Conservation (phyloP, 306 rosid genomes). For the Sicyos edulis region DNA sequence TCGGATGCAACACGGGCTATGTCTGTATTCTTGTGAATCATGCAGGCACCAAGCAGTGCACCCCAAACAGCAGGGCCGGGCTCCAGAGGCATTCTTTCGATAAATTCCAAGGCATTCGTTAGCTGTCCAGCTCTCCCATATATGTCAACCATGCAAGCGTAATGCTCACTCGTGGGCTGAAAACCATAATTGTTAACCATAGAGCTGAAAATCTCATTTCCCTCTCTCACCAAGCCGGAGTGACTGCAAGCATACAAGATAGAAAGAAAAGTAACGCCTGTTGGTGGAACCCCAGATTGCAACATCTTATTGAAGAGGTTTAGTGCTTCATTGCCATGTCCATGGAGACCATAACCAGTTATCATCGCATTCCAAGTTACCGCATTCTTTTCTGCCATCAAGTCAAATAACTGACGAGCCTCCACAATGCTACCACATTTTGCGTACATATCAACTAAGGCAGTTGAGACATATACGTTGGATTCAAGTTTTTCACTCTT, state of each 20-base stretch:
- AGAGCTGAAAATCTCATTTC: conserved; percentile 56
- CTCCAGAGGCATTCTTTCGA: conserved; percentile 66
- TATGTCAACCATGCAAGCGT: conserved; percentile 97
- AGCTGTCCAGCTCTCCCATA: conserved; percentile 82
- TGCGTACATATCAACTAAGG: conserved; percentile 87
- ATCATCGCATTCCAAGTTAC: conserved; percentile 97
- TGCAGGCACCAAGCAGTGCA: conserved; percentile 84
- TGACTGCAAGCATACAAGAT: conserved; percentile 89
- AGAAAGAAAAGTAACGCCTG: conserved; percentile 69
- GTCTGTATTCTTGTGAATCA: conserved; percentile 67
- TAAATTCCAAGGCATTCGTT: conserved; percentile 66
- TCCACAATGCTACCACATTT: conserved; percentile 79
- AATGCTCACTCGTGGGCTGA: conserved; percentile 70
- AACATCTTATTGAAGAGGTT: conserved; percentile 65
- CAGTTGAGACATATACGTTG: conserved; percentile 68
- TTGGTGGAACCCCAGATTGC: conserved; percentile 47
- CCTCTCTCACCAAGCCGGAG: conserved; percentile 85
- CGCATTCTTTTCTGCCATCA: conserved; percentile 59
- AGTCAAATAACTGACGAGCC: conserved; percentile 66
- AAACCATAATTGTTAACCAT: conserved; percentile 63
- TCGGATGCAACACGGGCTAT: conserved; percentile 71
- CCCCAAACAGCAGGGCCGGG: conserved; percentile 94
- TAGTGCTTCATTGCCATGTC: conserved; percentile 73
- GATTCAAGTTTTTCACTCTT: conserved; percentile 59
- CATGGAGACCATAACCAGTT: conserved; percentile 92